phyloP scores from a whole-genome alignment of 805 yeast species.

The Vanderwaltozyma polyspora region DNA sequence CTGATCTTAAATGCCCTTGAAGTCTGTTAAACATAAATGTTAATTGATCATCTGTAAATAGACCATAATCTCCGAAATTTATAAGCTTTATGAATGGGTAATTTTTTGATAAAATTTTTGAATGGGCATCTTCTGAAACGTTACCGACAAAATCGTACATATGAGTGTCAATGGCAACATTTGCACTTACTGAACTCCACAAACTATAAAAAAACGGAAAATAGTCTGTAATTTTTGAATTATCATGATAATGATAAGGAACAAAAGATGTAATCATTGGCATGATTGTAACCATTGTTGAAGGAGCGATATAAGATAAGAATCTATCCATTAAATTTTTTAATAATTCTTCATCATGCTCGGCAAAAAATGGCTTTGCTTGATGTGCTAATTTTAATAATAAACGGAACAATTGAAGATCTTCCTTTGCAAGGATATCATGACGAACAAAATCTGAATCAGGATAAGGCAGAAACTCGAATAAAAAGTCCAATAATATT shows the following conservation, averaged over 20 bases:
- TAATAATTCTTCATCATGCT: slow-evolving; percentile 28
- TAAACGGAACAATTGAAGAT: slow-evolving; percentile 37
- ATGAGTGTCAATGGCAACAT: slow-evolving; percentile 46
- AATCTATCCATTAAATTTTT: slow-evolving; percentile 40
- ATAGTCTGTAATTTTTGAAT: slow-evolving; percentile 38
- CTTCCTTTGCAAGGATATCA: slow-evolving; percentile 22
- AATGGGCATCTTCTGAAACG: slow-evolving; percentile 38
- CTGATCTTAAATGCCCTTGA: slow-evolving; percentile 28
- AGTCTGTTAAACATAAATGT: slow-evolving; percentile 45
- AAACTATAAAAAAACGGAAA: slow-evolving; percentile 57
- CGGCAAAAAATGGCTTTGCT: slow-evolving; percentile 42
- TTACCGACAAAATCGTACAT: slow-evolving; percentile 53
- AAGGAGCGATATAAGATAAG: slow-evolving; percentile 39
- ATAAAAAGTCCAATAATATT: slow-evolving; percentile 21
- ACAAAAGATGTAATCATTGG: slow-evolving; percentile 41
- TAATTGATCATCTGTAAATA: slow-evolving; percentile 52
- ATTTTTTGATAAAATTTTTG: slow-evolving; percentile 14
- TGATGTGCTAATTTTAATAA: slow-evolving; percentile 40
- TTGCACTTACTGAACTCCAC: slow-evolving; percentile 46
- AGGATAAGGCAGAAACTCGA: slow-evolving; percentile 32
- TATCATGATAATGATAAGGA: slow-evolving; percentile 32
- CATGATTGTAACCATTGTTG: slow-evolving; percentile 40
- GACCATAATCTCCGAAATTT: slow-evolving; percentile 42
- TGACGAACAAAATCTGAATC: slow-evolving; percentile 35
- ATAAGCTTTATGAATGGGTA: slow-evolving; percentile 7